Base-by-base conservation (phyloP, 2,329 filamentous ascomycete genomes). In the Nemania sp. region DNA sequence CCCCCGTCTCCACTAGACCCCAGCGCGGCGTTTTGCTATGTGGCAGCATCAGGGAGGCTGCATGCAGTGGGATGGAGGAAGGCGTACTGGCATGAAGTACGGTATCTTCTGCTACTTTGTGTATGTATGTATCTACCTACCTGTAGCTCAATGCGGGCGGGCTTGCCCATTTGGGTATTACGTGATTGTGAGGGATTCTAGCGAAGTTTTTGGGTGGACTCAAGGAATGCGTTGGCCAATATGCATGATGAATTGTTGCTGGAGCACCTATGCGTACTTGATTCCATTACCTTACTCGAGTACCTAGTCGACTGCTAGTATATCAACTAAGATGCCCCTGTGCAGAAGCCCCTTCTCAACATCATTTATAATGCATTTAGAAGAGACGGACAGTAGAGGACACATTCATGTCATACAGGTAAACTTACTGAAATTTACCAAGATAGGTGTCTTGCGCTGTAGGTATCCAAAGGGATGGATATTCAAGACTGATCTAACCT, bases 241-340 rank as follows among this genome's bases (percentile, higher is more conserved):
- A 58, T 56, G 47, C 56, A 56, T 12, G 52, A 52, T 59, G 56
- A 59, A 56, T 40, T 56, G 56, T 58, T 57, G 33, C 28, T 22
- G 11, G 6, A n/a, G 15, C 42, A 31, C 31, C 23, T 5, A 5
- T 31, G 9, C n/a, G 15, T 20, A 6, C 33, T 30, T 9, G 17
- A n/a, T n/a, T n/a, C n/a, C n/a, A n/a, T n/a, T n/a, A n/a, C n/a
- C n/a, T n/a, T n/a, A n/a, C n/a, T n/a, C n/a, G n/a, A n/a, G n/a
- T n/a, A n/a, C n/a, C n/a, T n/a, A n/a, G n/a, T n/a, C n/a, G n/a
- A n/a, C n/a, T n/a, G n/a, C n/a, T n/a, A n/a, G n/a, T n/a, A n/a
- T n/a, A n/a, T n/a, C n/a, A n/a, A n/a, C n/a, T n/a, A n/a, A n/a
- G n/a, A n/a, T n/a, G n/a, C n/a, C n/a, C n/a, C n/a, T n/a, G n/a